Percentiles rank a stretch among this genome's conserved stretches.
Evolutionary conservation across 1,284 basidiomycete species (phyloP).

Genomic region (Trichosporon sp.): DNA sequence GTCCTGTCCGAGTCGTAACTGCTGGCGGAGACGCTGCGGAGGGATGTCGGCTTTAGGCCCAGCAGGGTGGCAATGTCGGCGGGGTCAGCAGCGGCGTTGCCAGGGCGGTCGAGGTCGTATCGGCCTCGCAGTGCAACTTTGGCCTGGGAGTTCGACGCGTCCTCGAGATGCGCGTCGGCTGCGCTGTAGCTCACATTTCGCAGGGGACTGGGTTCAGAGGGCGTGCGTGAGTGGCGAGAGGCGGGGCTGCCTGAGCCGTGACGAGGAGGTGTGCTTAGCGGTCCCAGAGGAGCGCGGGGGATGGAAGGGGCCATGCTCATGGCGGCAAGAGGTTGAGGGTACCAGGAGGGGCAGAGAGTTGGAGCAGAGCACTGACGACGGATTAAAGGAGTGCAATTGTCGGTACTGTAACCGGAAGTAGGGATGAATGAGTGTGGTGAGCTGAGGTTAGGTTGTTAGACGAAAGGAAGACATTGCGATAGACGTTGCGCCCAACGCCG

Average conservation of each 20-base stretch:
- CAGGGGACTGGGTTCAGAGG: not conserved
- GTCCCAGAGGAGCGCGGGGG: not conserved
- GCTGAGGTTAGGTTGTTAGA: not conserved
- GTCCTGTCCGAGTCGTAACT: not conserved
- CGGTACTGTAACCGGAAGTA: not conserved
- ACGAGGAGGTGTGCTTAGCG: not conserved
- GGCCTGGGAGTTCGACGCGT: not conserved
- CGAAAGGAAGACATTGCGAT: not conserved
- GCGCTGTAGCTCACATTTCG: not conserved
- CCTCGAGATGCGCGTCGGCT: not conserved
- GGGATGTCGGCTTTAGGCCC: not conserved
- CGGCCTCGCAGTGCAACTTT: not conserved
- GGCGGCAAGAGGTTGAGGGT: not conserved
- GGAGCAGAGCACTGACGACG: not conserved
- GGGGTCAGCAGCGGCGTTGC: not conserved
- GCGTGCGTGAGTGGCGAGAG: not conserved
- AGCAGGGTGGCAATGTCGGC: not conserved
- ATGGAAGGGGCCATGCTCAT: not conserved
- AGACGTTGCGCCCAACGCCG: not conserved
- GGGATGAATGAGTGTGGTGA: not conserved
- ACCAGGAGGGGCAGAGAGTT: not conserved
- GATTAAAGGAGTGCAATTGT: not conserved
- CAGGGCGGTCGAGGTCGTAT: not conserved
- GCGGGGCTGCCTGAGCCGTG: not conserved
- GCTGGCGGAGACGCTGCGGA: not conserved